Percentiles rank a stretch among this genome's conserved stretches.
Evolutionary conservation across 352 stramenopile genomes (phyloP).

Genomic region (Phytophthora sp.): DNA sequence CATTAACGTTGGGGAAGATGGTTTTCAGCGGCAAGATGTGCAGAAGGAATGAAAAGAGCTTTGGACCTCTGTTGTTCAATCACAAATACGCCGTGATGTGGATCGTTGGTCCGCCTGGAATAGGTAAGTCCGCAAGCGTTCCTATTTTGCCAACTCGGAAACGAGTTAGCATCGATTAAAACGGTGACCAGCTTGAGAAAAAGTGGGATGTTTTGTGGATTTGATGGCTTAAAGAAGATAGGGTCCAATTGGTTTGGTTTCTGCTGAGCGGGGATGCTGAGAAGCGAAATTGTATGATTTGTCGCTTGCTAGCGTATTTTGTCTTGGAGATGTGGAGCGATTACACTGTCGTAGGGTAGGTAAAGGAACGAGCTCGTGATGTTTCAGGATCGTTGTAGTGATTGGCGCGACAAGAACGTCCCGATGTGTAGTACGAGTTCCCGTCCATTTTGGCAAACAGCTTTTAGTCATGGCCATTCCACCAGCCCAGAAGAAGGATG

Average conservation of each 20-base stretch:
- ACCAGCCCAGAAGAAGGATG: too few relatives aligned
- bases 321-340: background rate
- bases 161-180: background rate
- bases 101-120: conserved; percentile 15
- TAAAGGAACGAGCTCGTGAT: background rate
- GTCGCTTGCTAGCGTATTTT: background rate
- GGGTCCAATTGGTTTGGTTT: background rate
- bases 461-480: too few relatives aligned
- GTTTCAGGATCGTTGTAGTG: background rate
- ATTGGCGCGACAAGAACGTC: background rate
- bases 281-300: conserved; percentile 1
- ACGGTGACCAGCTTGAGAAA: background rate
- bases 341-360: conserved; percentile 1
- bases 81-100: conserved; percentile 4
- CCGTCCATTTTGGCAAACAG: too few relatives aligned
- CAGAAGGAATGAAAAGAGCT: background rate
- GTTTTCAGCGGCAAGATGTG: background rate
- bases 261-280: conserved; percentile 4
- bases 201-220: conserved; percentile 21
- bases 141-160: conserved; percentile 17
- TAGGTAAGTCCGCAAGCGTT: conserved; percentile 16
- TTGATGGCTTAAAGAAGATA: background rate
- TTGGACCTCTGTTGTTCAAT: background rate
- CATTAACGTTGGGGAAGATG: background rate
- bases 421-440: too few relatives aligned